Percentiles rank a stretch among this genome's conserved stretches.
phyloP scores from a whole-genome alignment of 257 asterid genomes.

The Knoxia roxburghii region DNA sequence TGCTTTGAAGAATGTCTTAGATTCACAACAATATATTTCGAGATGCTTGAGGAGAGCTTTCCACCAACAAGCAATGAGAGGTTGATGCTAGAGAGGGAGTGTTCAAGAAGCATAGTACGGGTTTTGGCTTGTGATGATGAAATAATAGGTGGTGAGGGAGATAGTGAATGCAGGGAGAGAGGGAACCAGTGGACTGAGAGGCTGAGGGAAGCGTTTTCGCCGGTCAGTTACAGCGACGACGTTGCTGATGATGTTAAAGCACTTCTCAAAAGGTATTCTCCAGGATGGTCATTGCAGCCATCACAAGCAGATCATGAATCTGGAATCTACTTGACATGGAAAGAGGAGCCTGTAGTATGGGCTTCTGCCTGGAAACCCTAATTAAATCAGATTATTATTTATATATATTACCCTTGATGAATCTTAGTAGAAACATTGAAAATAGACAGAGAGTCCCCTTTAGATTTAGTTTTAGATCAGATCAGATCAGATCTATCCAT shows the following conservation, averaged over 20 bases:
- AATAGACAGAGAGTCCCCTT: too few relatives aligned
- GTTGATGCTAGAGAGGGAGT: conserved; percentile 75
- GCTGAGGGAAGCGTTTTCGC: conserved; percentile 37
- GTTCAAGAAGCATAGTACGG: conserved; percentile 64
- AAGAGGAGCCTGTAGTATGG: conserved; percentile 82
- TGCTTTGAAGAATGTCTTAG: conserved; percentile 79
- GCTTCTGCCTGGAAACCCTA: conserved; percentile 84
- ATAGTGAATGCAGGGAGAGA: conserved; percentile 57
- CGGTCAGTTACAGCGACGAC: conserved; percentile 52
- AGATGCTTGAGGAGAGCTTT: conserved; percentile 73
- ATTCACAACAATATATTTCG: conserved; percentile 61
- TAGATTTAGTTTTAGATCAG: too few relatives aligned
- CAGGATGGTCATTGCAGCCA: conserved; percentile 61
- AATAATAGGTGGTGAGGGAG: conserved; percentile 13
- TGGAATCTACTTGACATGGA: conserved; percentile 73
- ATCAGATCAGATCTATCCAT: too few relatives aligned
- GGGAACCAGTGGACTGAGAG: conserved; percentile 68
- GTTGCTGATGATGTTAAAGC: conserved; percentile 72
- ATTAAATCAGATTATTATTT: too few relatives aligned
- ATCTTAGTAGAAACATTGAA: too few relatives aligned
- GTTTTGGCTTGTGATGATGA: conserved; percentile 67
- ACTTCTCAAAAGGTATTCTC: conserved; percentile 58
- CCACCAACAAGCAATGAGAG: conserved; percentile 65
- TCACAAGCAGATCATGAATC: conserved; percentile 27
- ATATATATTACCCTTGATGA: too few relatives aligned